Evolutionary conservation across 306 rosid species (phyloP).

Genomic region (Oxytropis ochrocephala): DNA sequence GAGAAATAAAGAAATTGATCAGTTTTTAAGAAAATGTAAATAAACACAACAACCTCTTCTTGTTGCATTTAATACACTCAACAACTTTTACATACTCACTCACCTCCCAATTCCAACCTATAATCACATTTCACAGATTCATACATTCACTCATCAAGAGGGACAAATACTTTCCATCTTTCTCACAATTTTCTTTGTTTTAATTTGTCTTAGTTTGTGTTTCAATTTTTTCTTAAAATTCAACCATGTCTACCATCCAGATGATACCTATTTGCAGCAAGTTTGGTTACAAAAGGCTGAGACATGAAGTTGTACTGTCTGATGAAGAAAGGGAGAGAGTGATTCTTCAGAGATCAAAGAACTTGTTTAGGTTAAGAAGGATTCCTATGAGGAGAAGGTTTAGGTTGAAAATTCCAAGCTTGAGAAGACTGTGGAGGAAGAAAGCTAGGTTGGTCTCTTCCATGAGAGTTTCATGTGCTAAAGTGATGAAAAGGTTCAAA

Average conservation of each 20-base stretch:
- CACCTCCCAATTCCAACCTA: neutral
- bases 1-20: neutral
- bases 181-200: neutral
- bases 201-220: neutral
- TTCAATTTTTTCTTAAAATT: neutral
- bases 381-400: constrained; percentile 44
- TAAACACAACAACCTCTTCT: neutral
- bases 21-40: neutral
- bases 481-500: constrained; percentile 44
- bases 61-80: constrained; percentile 33
- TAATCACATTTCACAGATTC: neutral
- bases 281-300: constrained; percentile 49
- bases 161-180: neutral
- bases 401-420: constrained; percentile 51
- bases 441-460: constrained; percentile 37
- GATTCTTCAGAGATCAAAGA: constrained; percentile 25
- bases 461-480: constrained; percentile 35
- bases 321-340: constrained; percentile 20
- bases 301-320: constrained; percentile 12
- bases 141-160: too few relatives aligned
- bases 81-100: constrained; percentile 16
- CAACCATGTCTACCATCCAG: constrained; percentile 28
- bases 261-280: constrained; percentile 14
- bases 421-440: constrained; percentile 55
- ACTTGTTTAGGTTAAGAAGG: constrained; percentile 25